Percentiles rank a stretch among this genome's conserved stretches.
These are phyloP conservation scores for Diplodia corticola DNA, from an alignment of 2,329 filamentous ascomycete genomes.

Conservation along the genomic window DNA sequence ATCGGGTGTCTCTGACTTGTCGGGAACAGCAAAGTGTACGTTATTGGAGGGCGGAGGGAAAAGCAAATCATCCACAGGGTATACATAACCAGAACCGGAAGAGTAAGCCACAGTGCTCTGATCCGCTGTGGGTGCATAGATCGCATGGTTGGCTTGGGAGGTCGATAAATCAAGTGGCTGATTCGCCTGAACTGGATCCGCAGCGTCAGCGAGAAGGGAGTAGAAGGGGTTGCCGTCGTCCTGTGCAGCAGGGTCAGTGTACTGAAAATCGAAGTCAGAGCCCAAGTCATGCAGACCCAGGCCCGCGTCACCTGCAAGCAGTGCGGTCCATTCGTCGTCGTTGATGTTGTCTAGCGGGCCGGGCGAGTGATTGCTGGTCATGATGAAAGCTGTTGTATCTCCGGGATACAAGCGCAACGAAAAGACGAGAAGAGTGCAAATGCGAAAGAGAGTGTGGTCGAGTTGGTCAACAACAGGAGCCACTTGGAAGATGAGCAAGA, in stretches of 20 bases:
- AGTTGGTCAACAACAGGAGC: conserved; percentile 16
- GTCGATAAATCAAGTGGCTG: too few species aligned
- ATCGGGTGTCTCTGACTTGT: too few species aligned
- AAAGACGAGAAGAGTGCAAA: neutral
- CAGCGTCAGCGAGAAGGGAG: neutral
- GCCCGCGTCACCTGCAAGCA: neutral
- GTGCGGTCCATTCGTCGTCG: neutral
- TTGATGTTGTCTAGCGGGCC: neutral
- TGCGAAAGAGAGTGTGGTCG: neutral
- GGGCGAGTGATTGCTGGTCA: neutral
- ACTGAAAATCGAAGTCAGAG: neutral
- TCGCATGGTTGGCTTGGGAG: too few species aligned
- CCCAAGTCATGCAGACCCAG: neutral
- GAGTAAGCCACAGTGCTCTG: too few species aligned
- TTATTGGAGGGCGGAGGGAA: too few species aligned
- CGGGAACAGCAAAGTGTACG: too few species aligned
- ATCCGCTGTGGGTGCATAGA: too few species aligned
- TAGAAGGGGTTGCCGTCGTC: neutral
- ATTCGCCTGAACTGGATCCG: too few species aligned
- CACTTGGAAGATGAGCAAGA: neutral
- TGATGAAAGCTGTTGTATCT: neutral
- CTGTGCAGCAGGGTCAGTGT: neutral
- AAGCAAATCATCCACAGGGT: too few species aligned
- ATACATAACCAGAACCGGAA: too few species aligned
- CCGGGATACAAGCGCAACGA: neutral